Conservation (phyloP, 495 filamentous ascomycete genomes). For the Elasticomyces elasticus region DNA sequence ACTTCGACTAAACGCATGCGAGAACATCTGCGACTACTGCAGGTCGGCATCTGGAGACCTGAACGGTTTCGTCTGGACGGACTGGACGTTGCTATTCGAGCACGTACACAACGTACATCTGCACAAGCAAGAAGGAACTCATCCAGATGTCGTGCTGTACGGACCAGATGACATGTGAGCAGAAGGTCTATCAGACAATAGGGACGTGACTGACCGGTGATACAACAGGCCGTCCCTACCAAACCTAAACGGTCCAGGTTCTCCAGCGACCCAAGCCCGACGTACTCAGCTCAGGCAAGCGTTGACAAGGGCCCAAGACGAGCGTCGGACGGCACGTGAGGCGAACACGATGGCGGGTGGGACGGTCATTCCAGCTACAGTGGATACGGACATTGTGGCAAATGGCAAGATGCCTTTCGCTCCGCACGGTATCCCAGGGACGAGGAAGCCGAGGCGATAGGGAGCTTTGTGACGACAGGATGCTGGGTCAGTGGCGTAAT, state of each 20-base stretch:
- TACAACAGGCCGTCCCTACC: neutral
- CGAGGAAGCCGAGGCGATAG: neutral
- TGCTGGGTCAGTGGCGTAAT: too few relatives aligned
- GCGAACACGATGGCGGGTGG: neutral
- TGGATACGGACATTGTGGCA: neutral
- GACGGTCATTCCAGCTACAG: too few relatives aligned
- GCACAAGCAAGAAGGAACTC: neutral
- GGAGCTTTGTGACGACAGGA: neutral
- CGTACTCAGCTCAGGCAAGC: neutral
- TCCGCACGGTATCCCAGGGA: neutral
- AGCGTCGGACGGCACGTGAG: neutral
- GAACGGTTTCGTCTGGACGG: neutral
- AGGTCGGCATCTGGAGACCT: neutral
- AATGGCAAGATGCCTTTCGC: neutral
- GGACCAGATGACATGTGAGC: neutral
- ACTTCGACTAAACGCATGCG: neutral
- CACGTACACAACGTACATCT: constrained; percentile 2
- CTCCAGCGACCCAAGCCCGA: neutral
- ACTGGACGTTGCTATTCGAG: neutral
- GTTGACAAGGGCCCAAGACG: neutral
- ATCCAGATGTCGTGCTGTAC: neutral
- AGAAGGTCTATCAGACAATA: neutral
- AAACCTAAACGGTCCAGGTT: neutral
- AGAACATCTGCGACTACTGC: neutral
- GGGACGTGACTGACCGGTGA: neutral